Evolutionary conservation across 768 basidiomycete species (phyloP), one percentile per base, ranked within the genome.

Genomic region (Xerocomus brunneocitrinus): DNA sequence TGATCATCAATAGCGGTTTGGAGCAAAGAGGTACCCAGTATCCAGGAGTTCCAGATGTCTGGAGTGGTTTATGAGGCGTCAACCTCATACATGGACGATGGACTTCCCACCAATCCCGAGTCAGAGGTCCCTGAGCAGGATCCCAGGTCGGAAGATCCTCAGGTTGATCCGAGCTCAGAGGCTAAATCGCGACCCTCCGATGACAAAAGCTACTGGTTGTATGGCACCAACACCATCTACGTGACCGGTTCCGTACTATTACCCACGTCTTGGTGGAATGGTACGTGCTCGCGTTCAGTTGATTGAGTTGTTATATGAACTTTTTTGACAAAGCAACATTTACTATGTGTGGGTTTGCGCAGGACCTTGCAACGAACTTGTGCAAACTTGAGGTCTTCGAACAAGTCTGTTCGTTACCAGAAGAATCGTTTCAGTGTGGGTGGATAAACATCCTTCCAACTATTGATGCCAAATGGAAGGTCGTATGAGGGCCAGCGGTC

Each of bases 221-320:
- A 46, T 27, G 58, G 58, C 5, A 40, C 35, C n/a, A 36, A 32
- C 19, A 58, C 57, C 36, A 56, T 58, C 40, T 58, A 58, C 16
- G 56, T 53, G 8, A 58, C 58, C 7, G 56, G 58, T 14, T 32
- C 31, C 22, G 58, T 56, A 6, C 22, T 58, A 8, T 58, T 59
- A 48, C 56, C 50, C 16, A 50, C 54, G n/a, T 6, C 24, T 52
- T 40, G 51, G 50, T 58, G 55, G 57, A 52, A 52, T 30, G 44
- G 50, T 59, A 32, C 6, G 54, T 55, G 19, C 7, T 24, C 22
- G 8, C 12, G 40, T 13, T 34, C 16, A 22, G 32, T 14, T 36
- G 24, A 24, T 35, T 35, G 12, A 12, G 19, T 8, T 41, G 16
- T 8, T 4, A 30, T 8, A 31, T 49, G 25, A 49, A 19, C 30